phyloP scores from a whole-genome alignment of 148 eudicot genomes.

The Talinum fruticosum region DNA sequence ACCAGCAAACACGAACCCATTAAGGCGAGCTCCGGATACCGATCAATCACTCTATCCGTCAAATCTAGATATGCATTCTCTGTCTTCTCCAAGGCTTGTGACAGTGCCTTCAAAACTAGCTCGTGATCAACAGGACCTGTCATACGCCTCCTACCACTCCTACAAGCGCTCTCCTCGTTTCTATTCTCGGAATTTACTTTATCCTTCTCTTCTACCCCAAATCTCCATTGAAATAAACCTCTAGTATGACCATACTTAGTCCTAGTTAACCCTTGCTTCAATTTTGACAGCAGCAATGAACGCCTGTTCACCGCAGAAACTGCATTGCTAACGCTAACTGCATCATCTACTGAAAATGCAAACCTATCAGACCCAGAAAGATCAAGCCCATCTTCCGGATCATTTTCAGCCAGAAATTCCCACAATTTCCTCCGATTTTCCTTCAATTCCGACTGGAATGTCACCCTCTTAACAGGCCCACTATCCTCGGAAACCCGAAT shows the following conservation, averaged over 20 bases:
- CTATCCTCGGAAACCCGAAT: slow-evolving; percentile 12
- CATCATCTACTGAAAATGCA: slow-evolving; percentile 95
- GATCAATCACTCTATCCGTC: slow-evolving; percentile 94
- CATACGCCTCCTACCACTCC: slow-evolving; percentile 54
- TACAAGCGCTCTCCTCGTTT: slow-evolving; percentile 42
- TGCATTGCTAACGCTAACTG: slow-evolving; percentile 66
- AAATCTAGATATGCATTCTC: slow-evolving; percentile 83
- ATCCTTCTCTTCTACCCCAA: slow-evolving; percentile 61
- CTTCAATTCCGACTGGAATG: slow-evolving; percentile 50
- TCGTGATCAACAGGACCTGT: slow-evolving; percentile 77
- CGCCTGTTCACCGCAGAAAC: slow-evolving; percentile 58
- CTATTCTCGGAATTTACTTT: slow-evolving; percentile 33
- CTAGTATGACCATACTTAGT: slow-evolving; percentile 45
- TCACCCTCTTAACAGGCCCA: slow-evolving; percentile 58
- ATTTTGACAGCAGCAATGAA: slow-evolving; percentile 71
- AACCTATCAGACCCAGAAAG: slow-evolving; percentile 95
- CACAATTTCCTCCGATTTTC: slow-evolving; percentile 74
- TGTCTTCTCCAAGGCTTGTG: slow-evolving; percentile 71
- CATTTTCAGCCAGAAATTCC: slow-evolving; percentile 87
- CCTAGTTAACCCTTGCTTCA: slow-evolving; percentile 74
- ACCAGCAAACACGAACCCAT: slow-evolving; percentile 99
- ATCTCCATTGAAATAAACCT: slow-evolving; percentile 75
- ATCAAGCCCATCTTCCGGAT: slow-evolving; percentile 91
- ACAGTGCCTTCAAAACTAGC: slow-evolving; percentile 76
- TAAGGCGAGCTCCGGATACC: slow-evolving; percentile 90